Percentiles rank a stretch among this genome's conserved stretches.
Evolutionary conservation across 2,329 filamentous ascomycete species (phyloP).

Genomic region (Pestalotiopsis sp.): DNA sequence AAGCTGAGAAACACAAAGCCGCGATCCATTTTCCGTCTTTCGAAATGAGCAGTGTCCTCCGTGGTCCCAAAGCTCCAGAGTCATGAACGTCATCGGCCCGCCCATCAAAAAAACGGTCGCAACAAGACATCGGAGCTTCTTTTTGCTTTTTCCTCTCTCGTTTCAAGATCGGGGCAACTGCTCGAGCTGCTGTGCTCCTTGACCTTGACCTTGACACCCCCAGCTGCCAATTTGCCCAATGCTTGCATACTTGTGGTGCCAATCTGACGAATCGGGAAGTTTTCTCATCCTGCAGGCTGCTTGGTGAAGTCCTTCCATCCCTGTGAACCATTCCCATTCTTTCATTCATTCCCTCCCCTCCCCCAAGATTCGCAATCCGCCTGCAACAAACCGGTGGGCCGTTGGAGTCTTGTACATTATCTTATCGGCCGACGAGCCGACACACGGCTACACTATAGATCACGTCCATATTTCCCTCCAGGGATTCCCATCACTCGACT

Average conservation of each 20-base stretch:
- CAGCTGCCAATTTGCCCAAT: neutral
- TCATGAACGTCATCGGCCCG: neutral
- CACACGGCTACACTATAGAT: no score
- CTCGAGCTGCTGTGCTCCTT: no score
- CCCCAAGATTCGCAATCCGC: neutral
- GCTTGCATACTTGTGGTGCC: neutral
- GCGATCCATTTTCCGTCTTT: neutral
- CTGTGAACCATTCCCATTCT: neutral
- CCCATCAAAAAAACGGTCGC: neutral
- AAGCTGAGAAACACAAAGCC: no score
- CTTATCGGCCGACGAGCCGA: no score
- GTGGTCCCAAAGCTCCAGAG: neutral
- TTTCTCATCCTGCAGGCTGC: neutral
- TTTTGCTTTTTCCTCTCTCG: neutral
- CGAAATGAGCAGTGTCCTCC: neutral
- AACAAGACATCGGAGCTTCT: neutral
- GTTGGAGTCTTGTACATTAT: no score
- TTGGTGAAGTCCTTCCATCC: neutral
- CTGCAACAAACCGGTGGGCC: no score
- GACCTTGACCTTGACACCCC: no score
- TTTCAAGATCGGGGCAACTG: neutral
- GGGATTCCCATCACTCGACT: neutral
- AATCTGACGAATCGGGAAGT: neutral
- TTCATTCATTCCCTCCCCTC: neutral
- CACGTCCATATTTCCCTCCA: no score